Evolutionary conservation across 1,284 basidiomycete species (phyloP), one percentile per base, ranked within the genome.

Genomic region (Puccinia horiana): DNA sequence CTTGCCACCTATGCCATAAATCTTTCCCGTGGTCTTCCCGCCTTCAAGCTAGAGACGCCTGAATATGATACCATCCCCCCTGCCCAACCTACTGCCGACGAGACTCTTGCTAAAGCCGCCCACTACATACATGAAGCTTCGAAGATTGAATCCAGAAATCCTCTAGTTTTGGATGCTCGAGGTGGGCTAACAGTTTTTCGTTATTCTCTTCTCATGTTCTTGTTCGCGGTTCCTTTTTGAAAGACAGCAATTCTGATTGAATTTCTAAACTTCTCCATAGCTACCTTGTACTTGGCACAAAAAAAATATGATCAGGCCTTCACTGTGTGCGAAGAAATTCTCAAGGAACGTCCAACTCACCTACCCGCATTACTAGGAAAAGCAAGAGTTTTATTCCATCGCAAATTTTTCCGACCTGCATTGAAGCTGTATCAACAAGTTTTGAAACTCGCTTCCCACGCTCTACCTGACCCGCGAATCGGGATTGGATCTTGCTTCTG

Each of bases 401-500:
- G 91, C 83, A 90, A 93, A 70, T 91, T 92, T 83, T 93, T 91
- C 85, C 89, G 91, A n/a, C 91, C 92, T 72, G 92, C 95, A 0
- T 89, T 97, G 26, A 91, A 92, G 84, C 86, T 92, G 2, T 97
- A 96, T 87, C 95, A 96, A 86, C 91, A 92, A 81, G 91, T 95
- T 18, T 89, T 98, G 20, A 88, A 90, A 63, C 89, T 93, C 65
- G 91, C 91, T 76, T 94, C 95, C 0, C 88, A 90, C 18, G 93
- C 93, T 87, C 88, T 90, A 32, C 96, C 95, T 0, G 95, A 98
- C 86, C 95, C 95, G 42, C 90, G 95, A 20, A 93, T 97, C 84
- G 95, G 95, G 23, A 94, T 98, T 54, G 96, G 96, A 12, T 88
- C 97, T 11, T 96, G 95, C 87, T 89, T 94, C 26, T 97, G 93